Conservation (phyloP, 139 green algal genomes). For the Ettlia oleoabundans region DNA sequence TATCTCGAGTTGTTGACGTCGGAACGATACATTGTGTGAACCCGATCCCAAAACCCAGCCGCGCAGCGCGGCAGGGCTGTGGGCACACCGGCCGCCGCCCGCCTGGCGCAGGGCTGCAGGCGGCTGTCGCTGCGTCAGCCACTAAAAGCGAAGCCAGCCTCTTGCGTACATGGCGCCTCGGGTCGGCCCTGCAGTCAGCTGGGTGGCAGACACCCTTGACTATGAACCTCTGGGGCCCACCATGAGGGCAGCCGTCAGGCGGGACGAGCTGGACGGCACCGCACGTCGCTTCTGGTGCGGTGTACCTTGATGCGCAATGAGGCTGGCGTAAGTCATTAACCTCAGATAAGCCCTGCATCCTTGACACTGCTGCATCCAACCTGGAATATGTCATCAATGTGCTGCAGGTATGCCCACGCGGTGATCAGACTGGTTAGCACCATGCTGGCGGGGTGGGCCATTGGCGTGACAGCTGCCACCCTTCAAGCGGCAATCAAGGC, state of each 20-base stretch:
- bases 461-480: constrained; percentile 4
- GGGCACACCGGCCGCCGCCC: no score
- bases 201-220: background rate
- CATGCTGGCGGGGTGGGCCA: background rate
- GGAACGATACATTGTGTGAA: no score
- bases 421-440: constrained; percentile 5
- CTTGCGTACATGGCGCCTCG: background rate
- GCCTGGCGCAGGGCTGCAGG: background rate
- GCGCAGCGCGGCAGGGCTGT: no score
- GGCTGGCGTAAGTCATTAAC: no score
- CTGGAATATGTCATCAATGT: background rate
- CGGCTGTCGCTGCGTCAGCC: no score
- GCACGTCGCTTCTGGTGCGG: background rate
- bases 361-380: background rate
- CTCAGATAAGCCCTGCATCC: no score
- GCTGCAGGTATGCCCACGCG: background rate
- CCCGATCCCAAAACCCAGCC: no score
- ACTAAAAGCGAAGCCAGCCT: background rate
- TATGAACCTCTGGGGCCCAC: background rate
- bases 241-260: background rate
- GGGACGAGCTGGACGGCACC: background rate
- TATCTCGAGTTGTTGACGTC: no score
- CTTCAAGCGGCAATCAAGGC: background rate
- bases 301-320: no score
- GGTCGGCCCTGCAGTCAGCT: background rate